Percentiles rank a stretch among this genome's conserved stretches.
phyloP scores from a whole-genome alignment of 2,329 filamentous ascomycete genomes.

The Fulvia fulva region DNA sequence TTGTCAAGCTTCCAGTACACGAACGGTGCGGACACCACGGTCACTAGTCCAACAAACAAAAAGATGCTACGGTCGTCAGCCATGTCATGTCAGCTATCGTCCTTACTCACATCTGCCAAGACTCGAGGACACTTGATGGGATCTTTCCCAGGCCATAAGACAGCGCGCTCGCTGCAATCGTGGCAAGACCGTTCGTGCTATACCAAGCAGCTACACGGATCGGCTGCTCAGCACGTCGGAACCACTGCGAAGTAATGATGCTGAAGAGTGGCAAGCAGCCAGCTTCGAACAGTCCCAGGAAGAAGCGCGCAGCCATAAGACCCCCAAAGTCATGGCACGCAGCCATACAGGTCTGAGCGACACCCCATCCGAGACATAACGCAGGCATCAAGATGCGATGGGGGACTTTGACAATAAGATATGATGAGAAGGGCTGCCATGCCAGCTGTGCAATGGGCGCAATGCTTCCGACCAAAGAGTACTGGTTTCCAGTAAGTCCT shows the following conservation, averaged over 20 bases:
- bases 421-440: constrained; percentile 63
- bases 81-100: constrained; percentile 43
- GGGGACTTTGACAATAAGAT: constrained; percentile 60
- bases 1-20: constrained; percentile 59
- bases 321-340: constrained; percentile 56
- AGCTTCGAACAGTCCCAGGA: constrained; percentile 63
- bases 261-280: constrained; percentile 64
- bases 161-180: constrained; percentile 21
- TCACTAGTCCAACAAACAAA: constrained; percentile 59
- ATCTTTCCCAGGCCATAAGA: constrained; percentile 24
- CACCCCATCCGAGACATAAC: constrained; percentile 60
- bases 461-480: constrained; percentile 46
- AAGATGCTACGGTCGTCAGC: constrained; percentile 57
- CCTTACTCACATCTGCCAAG: constrained; percentile 40
- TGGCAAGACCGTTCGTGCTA: constrained; percentile 24
- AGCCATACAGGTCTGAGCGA: constrained; percentile 57
- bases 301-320: constrained; percentile 59
- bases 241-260: constrained; percentile 37
- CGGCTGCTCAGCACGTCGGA: constrained; percentile 27
- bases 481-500: constrained; percentile 46
- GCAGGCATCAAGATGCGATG: constrained; percentile 63
- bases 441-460: constrained; percentile 52
- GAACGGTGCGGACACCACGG: constrained; percentile 54
- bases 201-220: constrained; percentile 27
- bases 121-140: constrained; percentile 15